Evolutionary conservation across 1,139 yeast species (phyloP).

Genomic region (Kodamaea arcana): DNA sequence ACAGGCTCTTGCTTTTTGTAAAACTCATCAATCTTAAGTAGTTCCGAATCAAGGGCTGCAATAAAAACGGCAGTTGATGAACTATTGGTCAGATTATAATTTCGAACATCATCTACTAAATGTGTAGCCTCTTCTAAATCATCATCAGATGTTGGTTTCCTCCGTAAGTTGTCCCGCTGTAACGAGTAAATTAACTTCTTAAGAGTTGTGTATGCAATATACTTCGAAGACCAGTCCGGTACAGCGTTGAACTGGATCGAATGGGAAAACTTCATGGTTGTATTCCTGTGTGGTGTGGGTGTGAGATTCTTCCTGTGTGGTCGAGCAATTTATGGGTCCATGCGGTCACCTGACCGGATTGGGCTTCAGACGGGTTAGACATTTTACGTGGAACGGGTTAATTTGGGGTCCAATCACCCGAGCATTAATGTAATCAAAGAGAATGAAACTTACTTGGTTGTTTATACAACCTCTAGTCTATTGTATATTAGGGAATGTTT

Average conservation of each 20-base stretch:
- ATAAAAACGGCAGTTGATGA: conserved; percentile 37
- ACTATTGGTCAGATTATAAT: conserved; percentile 21
- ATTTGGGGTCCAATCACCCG: too few species aligned
- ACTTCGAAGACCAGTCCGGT: conserved; percentile 73
- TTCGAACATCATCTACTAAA: conserved; percentile 16
- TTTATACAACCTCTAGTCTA: too few species aligned
- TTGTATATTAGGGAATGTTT: too few species aligned
- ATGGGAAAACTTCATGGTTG: conserved; percentile 76
- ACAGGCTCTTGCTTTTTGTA: conserved; percentile 50
- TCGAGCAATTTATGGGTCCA: too few species aligned
- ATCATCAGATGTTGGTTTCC: conserved; percentile 16
- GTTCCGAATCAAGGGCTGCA: conserved; percentile 55
- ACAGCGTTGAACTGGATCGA: conserved; percentile 71
- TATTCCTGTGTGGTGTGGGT: too few species aligned
- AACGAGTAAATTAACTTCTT: conserved; percentile 63
- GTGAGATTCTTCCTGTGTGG: too few species aligned
- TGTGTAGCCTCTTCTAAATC: conserved; percentile 29
- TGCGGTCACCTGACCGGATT: too few species aligned
- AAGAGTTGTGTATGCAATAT: conserved; percentile 60
- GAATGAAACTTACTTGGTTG: too few species aligned
- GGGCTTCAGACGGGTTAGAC: too few species aligned
- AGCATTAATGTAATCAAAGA: too few species aligned
- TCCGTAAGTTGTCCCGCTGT: conserved; percentile 48
- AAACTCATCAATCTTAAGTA: conserved; percentile 56
- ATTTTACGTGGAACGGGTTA: too few species aligned